Conservation (phyloP, 257 asterid species). For the Forsythia suspensa region DNA sequence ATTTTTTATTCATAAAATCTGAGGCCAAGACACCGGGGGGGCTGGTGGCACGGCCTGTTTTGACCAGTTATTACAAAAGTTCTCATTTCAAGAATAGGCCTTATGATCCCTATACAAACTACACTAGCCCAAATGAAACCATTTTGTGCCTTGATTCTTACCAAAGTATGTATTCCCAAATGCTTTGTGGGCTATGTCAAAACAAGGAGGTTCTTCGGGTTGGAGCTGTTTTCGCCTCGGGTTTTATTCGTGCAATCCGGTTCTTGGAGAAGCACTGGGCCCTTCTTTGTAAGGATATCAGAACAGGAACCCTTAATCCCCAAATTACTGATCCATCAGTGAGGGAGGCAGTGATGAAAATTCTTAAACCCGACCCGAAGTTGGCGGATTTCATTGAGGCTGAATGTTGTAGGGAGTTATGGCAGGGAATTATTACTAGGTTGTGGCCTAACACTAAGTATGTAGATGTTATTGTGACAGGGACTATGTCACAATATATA, state of each 20-base stretch:
- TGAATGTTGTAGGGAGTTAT: conserved; percentile 54
- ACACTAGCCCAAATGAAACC: conserved; percentile 87
- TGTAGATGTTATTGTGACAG: conserved; percentile 85
- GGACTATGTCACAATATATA: conserved; percentile 92
- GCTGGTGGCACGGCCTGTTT: conserved; percentile 78
- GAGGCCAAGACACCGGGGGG: conserved; percentile 84
- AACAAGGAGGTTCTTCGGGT: conserved; percentile 77
- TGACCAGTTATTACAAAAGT: conserved; percentile 86
- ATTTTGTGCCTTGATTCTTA: conserved; percentile 82
- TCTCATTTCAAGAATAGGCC: conserved; percentile 73
- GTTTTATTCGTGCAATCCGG: conserved; percentile 80
- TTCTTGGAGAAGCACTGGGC: conserved; percentile 78
- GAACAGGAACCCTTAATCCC: conserved; percentile 57
- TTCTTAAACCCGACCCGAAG: conserved; percentile 58
- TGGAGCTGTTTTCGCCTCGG: conserved; percentile 96
- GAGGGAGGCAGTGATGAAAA: conserved; percentile 50
- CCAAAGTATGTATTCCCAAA: conserved; percentile 94
- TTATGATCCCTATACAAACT: conserved; percentile 85
- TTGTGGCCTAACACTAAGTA: conserved; percentile 92
- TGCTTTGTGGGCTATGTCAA: conserved; percentile 81
- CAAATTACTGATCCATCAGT: conserved; percentile 55
- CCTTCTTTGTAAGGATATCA: conserved; percentile 62
- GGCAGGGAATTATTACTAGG: conserved; percentile 83
- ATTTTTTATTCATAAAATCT: conserved; percentile 72
- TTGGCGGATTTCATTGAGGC: conserved; percentile 63